Conservation (phyloP, 2,329 filamentous ascomycete genomes). For the Talaromyces rugulosus region DNA sequence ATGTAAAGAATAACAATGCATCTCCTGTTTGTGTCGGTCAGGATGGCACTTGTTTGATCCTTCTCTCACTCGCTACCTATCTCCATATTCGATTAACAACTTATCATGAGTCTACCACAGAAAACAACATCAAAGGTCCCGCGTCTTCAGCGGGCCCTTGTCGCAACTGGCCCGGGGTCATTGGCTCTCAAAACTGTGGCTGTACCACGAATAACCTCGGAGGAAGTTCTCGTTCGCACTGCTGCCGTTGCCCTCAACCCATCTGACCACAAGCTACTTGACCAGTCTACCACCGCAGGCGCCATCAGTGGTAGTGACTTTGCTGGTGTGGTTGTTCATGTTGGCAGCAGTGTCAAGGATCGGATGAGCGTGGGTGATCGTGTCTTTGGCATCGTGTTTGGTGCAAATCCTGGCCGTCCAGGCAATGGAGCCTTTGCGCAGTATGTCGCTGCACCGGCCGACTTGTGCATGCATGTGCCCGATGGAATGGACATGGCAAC, state of each 20-base stretch:
- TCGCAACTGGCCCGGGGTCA: too few species aligned
- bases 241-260: conserved; percentile 31
- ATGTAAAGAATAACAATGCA: too few species aligned
- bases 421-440: background rate
- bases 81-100: too few species aligned
- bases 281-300: conserved; percentile 16
- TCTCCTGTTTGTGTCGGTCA: too few species aligned
- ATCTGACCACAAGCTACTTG: conserved; percentile 23
- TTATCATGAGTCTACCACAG: too few species aligned
- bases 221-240: conserved; percentile 18
- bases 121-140: too few species aligned
- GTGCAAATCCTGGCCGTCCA: background rate
- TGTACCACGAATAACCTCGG: too few species aligned
- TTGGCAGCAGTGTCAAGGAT: background rate
- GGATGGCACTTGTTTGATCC: too few species aligned
- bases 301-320: conserved; percentile 22
- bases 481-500: background rate
- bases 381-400: background rate
- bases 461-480: background rate
- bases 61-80: too few species aligned
- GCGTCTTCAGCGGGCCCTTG: too few species aligned
- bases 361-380: background rate
- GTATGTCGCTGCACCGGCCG: background rate
- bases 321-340: background rate
- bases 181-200: too few species aligned